Percentiles rank a stretch among this genome's conserved stretches.
Conservation (phyloP, 2,329 filamentous ascomycete species). For the Gnomoniopsis sp. region DNA sequence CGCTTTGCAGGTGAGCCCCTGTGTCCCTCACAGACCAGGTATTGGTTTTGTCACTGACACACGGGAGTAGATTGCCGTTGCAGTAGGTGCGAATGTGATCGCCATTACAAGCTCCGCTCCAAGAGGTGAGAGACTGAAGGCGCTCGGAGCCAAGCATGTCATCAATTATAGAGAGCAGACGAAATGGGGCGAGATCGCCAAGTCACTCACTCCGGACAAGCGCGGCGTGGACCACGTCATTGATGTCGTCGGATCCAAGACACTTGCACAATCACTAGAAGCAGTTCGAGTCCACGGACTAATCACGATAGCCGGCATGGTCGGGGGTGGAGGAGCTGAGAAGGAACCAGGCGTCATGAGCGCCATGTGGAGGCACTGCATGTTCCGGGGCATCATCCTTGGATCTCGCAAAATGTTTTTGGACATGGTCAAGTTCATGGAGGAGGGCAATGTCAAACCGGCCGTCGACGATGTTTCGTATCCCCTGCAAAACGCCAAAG, state of each 20-base stretch:
- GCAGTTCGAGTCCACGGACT: slow-evolving; percentile 38
- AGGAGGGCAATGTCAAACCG: slow-evolving; percentile 28
- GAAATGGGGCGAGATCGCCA: slow-evolving; percentile 56
- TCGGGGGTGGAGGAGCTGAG: slow-evolving; percentile 27
- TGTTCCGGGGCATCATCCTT: slow-evolving; percentile 27
- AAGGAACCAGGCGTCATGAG: slow-evolving; percentile 23
- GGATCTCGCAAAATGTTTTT: slow-evolving; percentile 26
- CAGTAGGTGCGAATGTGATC: slow-evolving; percentile 51
- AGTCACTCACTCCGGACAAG: slow-evolving; percentile 41
- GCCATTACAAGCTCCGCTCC: slow-evolving; percentile 55
- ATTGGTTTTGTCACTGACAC: neutral
- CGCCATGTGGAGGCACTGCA: slow-evolving; percentile 25
- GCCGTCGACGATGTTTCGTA: slow-evolving; percentile 31
- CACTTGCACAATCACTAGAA: slow-evolving; percentile 53
- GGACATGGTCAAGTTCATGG: slow-evolving; percentile 29
- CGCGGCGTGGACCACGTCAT: slow-evolving; percentile 59
- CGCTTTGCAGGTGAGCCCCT: slow-evolving; percentile 29
- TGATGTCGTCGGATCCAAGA: slow-evolving; percentile 65
- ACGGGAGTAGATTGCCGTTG: slow-evolving; percentile 32
- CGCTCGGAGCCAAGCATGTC: slow-evolving; percentile 54
- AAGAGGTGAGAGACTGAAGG: slow-evolving; percentile 50
- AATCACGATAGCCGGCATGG: slow-evolving; percentile 29
- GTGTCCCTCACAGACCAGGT: too few relatives aligned
- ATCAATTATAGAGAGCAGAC: slow-evolving; percentile 59
- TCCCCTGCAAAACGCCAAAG: slow-evolving; percentile 27